Percentiles rank a stretch among this genome's conserved stretches.
Evolutionary conservation across 345 rosid genomes (phyloP).

Genomic region (Psidium guajava): DNA sequence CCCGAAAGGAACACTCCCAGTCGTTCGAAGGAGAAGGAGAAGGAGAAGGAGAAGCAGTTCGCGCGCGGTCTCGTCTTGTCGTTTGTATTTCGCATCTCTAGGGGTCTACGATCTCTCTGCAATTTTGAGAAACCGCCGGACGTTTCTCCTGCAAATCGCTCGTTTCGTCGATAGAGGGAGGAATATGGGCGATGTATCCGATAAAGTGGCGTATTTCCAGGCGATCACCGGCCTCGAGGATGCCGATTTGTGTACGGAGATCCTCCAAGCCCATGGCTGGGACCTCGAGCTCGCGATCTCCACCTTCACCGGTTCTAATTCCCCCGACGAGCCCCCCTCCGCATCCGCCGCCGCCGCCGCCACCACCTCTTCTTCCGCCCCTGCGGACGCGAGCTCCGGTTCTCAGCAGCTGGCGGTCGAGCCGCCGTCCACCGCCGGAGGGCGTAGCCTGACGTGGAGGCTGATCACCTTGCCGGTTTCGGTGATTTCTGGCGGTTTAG

Average conservation of each 20-base stretch:
- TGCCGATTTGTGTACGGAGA: conserved; percentile 82
- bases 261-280: conserved; percentile 95
- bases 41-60: neutral
- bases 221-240: conserved; percentile 93
- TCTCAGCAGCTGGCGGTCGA: conserved; percentile 3
- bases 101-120: neutral
- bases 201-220: conserved; percentile 84
- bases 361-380: conserved; percentile 14
- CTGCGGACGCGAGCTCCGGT: neutral
- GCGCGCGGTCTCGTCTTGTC: neutral
- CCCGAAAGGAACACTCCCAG: neutral
- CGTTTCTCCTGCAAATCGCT: neutral
- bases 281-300: conserved; percentile 98
- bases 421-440: neutral
- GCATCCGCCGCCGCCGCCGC: conserved; percentile 6
- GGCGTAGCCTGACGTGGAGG: conserved; percentile 80
- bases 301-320: conserved; percentile 45
- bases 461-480: conserved; percentile 73
- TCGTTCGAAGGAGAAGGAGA: neutral
- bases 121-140: neutral
- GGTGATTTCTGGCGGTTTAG: conserved; percentile 74
- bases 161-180: neutral
- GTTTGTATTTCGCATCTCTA: neutral
- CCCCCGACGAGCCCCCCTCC: conserved; percentile 5
- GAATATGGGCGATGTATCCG: conserved; percentile 66